Conservation (phyloP, 805 yeast genomes). For the Candida boleticola region DNA sequence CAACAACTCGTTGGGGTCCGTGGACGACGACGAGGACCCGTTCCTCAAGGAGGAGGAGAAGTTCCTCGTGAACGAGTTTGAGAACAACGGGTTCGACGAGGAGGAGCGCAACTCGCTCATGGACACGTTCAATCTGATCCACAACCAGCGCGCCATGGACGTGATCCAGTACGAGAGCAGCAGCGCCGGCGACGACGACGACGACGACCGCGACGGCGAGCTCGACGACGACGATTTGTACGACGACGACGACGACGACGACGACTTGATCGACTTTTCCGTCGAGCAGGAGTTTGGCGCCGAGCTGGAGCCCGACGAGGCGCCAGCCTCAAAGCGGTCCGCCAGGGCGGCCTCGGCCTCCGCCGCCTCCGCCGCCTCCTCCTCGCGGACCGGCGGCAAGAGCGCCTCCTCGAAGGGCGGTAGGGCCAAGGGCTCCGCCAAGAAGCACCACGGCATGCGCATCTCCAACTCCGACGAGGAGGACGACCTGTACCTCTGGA, state of each 20-base stretch:
- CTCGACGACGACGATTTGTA: slow-evolving; percentile 31
- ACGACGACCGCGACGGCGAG: slow-evolving; percentile 29
- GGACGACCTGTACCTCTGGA: slow-evolving; percentile 73
- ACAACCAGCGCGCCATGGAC: slow-evolving; percentile 22
- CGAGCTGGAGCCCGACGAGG: background rate
- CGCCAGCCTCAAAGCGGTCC: too few relatives aligned
- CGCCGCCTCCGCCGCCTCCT: background rate
- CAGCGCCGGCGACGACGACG: slow-evolving; percentile 35
- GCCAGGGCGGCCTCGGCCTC: background rate
- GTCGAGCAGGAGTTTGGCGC: background rate
- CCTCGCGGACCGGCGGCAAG: background rate
- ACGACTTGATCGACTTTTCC: slow-evolving; percentile 2
- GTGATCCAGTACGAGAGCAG: slow-evolving; percentile 42
- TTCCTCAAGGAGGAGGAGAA: slow-evolving; percentile 44
- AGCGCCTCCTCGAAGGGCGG: background rate
- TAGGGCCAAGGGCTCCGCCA: background rate
- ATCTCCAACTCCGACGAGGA: slow-evolving; percentile 40
- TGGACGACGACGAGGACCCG: slow-evolving; percentile 35
- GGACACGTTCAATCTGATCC: slow-evolving; percentile 13
- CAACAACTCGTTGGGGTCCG: slow-evolving; percentile 28
- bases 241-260: slow-evolving; percentile 24
- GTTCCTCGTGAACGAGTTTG: slow-evolving; percentile 45
- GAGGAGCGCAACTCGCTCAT: slow-evolving; percentile 24
- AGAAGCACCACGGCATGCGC: slow-evolving; percentile 4
- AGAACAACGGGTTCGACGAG: slow-evolving; percentile 45